These are phyloP conservation scores for Malassezia caprae DNA, from an alignment of 1,284 basidiomycete species.

Conservation along the genomic window DNA sequence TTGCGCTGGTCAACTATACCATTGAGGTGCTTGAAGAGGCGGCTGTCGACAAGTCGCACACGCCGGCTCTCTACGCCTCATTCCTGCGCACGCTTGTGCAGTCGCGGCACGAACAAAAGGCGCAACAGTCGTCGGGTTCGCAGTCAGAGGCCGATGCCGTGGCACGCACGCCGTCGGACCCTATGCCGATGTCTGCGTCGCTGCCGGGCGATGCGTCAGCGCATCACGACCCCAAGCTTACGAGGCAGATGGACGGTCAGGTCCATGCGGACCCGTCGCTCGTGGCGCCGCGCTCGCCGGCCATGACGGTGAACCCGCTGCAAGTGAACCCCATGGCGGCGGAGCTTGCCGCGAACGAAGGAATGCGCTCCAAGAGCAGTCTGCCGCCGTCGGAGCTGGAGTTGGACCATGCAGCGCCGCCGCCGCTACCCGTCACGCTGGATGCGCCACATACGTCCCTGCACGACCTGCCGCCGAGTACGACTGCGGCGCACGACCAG, in stretches of 20 bases:
- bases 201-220: neutral
- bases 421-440: neutral
- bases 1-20: constrained; percentile 66
- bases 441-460: neutral
- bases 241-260: neutral
- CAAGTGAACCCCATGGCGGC: constrained; percentile 15
- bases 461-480: neutral
- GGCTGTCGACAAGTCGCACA: constrained; percentile 42
- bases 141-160: neutral
- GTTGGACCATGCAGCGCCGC: neutral
- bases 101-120: constrained; percentile 26
- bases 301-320: constrained; percentile 17
- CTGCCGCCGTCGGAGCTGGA: neutral
- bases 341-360: constrained; percentile 8
- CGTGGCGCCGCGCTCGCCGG: neutral
- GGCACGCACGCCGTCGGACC: neutral
- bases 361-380: neutral
- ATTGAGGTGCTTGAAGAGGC: constrained; percentile 54
- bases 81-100: constrained; percentile 41
- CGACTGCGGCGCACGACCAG: neutral
- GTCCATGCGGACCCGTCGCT: neutral
- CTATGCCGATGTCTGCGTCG: neutral
- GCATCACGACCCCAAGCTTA: neutral
- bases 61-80: constrained; percentile 34
- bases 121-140: neutral